Conservation (phyloP, 441 rosid species). For the Euphorbia corollata region DNA sequence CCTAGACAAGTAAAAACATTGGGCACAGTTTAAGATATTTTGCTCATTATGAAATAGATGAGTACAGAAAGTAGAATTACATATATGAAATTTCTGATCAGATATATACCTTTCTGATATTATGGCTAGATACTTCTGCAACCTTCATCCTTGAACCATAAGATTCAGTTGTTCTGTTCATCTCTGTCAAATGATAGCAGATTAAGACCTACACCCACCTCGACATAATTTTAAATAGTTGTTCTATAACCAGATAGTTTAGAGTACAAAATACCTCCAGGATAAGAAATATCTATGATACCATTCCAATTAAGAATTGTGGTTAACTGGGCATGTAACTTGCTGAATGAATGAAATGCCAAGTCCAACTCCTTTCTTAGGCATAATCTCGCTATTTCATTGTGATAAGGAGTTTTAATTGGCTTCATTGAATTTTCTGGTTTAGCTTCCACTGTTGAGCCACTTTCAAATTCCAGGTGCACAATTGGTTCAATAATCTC, state of each 20-base stretch:
- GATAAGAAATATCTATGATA: slow-evolving; percentile 18
- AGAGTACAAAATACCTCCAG: slow-evolving; percentile 39
- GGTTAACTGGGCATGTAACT: slow-evolving; percentile 29
- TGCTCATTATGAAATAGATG: slow-evolving; percentile 3
- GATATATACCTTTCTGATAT: slow-evolving; percentile 30
- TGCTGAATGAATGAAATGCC: slow-evolving; percentile 38
- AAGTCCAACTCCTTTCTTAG: slow-evolving; percentile 43
- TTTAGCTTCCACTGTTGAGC: slow-evolving; percentile 23
- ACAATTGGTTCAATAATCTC: slow-evolving; percentile 20
- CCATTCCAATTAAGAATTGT: slow-evolving; percentile 26
- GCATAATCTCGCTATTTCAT: slow-evolving; percentile 24
- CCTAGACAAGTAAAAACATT: slow-evolving; percentile 36
- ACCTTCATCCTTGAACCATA: slow-evolving; percentile 27
- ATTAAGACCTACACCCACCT: slow-evolving; percentile 19
- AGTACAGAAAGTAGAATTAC: background rate
- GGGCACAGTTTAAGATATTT: slow-evolving; percentile 20
- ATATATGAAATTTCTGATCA: background rate
- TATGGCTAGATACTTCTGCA: slow-evolving; percentile 28
- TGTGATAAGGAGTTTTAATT: slow-evolving; percentile 15
- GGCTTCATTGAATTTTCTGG: slow-evolving; percentile 12
- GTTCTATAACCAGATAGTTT: slow-evolving; percentile 16
- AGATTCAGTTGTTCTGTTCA: slow-evolving; percentile 27
- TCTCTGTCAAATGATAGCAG: slow-evolving; percentile 37
- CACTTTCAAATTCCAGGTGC: slow-evolving; percentile 25
- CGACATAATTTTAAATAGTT: slow-evolving; percentile 12